Evolutionary conservation across 1,284 basidiomycete species (phyloP).

Genomic region (Anthracocystis walkeri): DNA sequence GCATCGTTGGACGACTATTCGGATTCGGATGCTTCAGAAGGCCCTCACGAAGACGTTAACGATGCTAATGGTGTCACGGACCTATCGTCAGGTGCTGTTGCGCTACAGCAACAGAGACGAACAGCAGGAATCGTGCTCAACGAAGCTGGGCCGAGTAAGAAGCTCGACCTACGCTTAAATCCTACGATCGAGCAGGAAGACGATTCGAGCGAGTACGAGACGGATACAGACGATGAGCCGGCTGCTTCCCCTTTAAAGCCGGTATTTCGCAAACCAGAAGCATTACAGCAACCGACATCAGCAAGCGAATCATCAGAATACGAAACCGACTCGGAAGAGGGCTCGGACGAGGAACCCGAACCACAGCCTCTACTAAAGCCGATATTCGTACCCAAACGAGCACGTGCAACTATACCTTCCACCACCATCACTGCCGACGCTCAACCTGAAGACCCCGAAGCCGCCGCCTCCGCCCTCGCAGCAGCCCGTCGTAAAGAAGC

Average conservation of each 20-base stretch:
- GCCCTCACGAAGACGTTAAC: not conserved
- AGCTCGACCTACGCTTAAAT: constrained; percentile 34
- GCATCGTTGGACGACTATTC: constrained; percentile 28
- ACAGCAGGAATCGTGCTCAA: constrained; percentile 24
- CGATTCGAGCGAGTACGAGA: constrained; percentile 71
- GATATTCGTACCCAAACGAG: constrained; percentile 89
- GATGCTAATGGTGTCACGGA: constrained; percentile 5
- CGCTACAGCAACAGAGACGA: constrained; percentile 12
- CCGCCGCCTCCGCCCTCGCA: no score
- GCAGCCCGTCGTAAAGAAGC: constrained; percentile 79
- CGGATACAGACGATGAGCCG: constrained; percentile 72
- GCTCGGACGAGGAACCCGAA: constrained; percentile 70
- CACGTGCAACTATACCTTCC: constrained; percentile 44
- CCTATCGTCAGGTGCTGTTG: constrained; percentile 19
- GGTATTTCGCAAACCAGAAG: constrained; percentile 45
- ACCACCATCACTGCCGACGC: constrained; percentile 72
- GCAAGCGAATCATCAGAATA: constrained; percentile 70
- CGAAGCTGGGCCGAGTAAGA: constrained; percentile 22
- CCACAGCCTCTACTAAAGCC: constrained; percentile 79
- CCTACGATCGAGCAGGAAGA: not conserved
- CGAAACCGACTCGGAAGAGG: constrained; percentile 73
- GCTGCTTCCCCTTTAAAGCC: constrained; percentile 26
- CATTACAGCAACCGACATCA: constrained; percentile 2
- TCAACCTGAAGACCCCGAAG: constrained; percentile 75
- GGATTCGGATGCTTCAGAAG: constrained; percentile 40